These are phyloP conservation scores for Lenzites betulinus DNA, from an alignment of 768 basidiomycete species.

Conservation along the genomic window DNA sequence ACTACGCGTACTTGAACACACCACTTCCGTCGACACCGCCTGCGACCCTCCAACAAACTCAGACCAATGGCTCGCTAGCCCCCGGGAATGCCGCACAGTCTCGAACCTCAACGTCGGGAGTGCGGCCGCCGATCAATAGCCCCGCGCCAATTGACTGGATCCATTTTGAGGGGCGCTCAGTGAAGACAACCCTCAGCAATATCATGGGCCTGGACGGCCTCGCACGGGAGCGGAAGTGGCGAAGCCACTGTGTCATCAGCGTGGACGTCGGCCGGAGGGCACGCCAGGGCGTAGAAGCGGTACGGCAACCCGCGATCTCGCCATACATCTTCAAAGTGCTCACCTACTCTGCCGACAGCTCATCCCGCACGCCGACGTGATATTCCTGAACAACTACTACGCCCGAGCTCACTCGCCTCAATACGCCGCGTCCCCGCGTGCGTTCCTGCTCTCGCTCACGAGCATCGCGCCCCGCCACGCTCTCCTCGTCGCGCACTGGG, in stretches of 20 bases:
- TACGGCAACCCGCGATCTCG: conserved; percentile 32
- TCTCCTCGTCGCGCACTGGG: conserved; percentile 82
- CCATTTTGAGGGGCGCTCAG: conserved; percentile 80
- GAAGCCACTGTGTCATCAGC: conserved; percentile 79
- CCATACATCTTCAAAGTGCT: neutral
- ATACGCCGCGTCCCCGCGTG: conserved; percentile 66
- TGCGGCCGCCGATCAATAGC: conserved; percentile 47
- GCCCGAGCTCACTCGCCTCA: conserved; percentile 62
- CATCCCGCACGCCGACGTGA: conserved; percentile 78
- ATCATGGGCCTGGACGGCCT: conserved; percentile 80
- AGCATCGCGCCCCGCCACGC: conserved; percentile 71
- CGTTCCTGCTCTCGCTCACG: conserved; percentile 74
- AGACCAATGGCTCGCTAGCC: conserved; percentile 22
- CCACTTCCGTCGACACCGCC: conserved; percentile 23
- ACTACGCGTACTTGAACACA: conserved; percentile 50
- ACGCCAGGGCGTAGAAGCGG: conserved; percentile 78
- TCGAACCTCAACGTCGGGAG: conserved; percentile 32
- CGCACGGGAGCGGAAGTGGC: conserved; percentile 82
- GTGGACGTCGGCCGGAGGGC: conserved; percentile 75
- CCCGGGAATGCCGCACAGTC: conserved; percentile 26
- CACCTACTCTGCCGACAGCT: conserved; percentile 46
- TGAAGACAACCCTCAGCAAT: conserved; percentile 78
- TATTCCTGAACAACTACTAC: conserved; percentile 78
- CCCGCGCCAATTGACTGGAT: conserved; percentile 87
- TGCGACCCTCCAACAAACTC: conserved; percentile 21